Conservation (phyloP, 164 flowering plant genomes). For the Kalanchoe fedtschenkoi region DNA sequence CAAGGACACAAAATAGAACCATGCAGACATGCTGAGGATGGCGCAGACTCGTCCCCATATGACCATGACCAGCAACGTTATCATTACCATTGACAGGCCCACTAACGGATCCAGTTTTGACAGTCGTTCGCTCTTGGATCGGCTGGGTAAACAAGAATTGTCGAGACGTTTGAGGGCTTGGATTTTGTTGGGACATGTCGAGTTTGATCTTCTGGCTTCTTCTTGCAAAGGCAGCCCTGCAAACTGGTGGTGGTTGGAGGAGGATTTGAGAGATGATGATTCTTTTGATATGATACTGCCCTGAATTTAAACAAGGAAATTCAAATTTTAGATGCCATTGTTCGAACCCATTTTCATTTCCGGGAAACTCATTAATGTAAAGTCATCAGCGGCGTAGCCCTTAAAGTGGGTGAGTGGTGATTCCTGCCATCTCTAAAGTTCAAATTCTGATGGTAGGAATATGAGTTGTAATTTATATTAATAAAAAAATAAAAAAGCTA, state of each 20-base stretch:
- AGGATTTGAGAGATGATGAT: neutral
- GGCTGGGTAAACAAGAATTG: neutral
- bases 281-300: neutral
- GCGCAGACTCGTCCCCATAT: constrained; percentile 52
- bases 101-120: constrained; percentile 20
- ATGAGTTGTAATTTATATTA: too few species aligned
- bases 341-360: too few species aligned
- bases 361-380: too few species aligned
- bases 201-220: neutral
- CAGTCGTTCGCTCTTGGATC: neutral
- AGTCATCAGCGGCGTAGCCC: too few species aligned
- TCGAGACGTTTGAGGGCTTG: neutral
- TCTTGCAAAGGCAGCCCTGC: neutral
- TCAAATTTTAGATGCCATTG: neutral
- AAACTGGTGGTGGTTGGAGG: neutral
- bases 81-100: constrained; percentile 39
- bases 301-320: neutral
- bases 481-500: too few species aligned
- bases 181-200: neutral
- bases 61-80: constrained; percentile 30
- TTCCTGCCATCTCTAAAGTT: too few species aligned
- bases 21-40: constrained; percentile 42
- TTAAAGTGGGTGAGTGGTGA: too few species aligned
- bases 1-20: constrained; percentile 32
- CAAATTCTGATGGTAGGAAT: too few species aligned